Evolutionary conservation across 148 eudicot species (phyloP), one percentile per base, ranked within the genome.

Genomic region (Talinum fruticosum): DNA sequence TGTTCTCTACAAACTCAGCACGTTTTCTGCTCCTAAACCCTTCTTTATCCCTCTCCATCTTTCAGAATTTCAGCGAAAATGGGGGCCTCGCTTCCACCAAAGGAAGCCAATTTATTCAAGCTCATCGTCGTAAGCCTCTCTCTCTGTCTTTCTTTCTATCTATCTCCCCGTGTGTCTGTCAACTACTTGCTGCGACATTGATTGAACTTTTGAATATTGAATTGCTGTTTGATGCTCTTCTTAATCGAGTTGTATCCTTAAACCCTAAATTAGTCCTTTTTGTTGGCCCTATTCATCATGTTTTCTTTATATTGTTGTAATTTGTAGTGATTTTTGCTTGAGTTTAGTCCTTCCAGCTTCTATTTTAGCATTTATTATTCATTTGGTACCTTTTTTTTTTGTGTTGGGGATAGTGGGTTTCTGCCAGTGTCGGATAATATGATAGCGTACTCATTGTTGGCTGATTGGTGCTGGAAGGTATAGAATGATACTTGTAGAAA

Each of bases 91-190:
- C 97, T 94, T 75, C 98, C 98, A 78, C 79, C 97, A 0, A 94
- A 92, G 85, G 98, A 94, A 82, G 93, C 97, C 74, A 92, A 92
- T 84, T 93, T 92, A 87, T 94, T 92, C 89, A 94, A 94, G 72
- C 95, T 90, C 90, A 92, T 94, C 85, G 98, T 94, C 76, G 98
- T 94, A 89, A 74, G 97, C 73, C 45, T 49, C 69, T 74, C 38
- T 59, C 21, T 69, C 71, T 61, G n/a, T 28, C 26, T n/a, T 74
- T 47, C 21, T 14, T 57, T 74, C 36, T 1, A 26, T 67, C 2
- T 51, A 6, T 32, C 61, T 29, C n/a, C n/a, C 30, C 18, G 12
- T 10, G 47, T 41, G 7, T 41, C 12, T 41, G 47, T 41, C 47
- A 5, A 15, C 19, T 66, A 16, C 18, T 78, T 24, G 24, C 51